These are phyloP conservation scores for Gracilaria gracilis DNA, from an alignment of 23 red algal genomes.

Conservation along the genomic window DNA sequence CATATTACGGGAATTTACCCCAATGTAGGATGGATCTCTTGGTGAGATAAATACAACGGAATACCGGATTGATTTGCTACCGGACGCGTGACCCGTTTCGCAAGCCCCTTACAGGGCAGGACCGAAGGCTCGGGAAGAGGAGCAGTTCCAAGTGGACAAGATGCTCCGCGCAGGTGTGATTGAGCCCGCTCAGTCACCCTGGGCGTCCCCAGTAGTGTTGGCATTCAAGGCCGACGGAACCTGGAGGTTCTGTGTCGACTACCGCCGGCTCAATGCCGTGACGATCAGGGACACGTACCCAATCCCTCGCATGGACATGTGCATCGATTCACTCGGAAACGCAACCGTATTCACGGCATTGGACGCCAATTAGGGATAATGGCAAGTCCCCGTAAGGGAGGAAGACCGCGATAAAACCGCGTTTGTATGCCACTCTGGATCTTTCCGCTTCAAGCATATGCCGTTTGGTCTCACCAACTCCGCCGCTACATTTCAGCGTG, in stretches of 20 bases:
- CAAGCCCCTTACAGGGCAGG: conserved; percentile 17
- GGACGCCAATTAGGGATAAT: too few relatives aligned
- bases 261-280: conserved; percentile 22
- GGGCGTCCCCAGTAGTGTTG: conserved; percentile 59
- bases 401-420: too few relatives aligned
- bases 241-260: conserved; percentile 36
- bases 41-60: not conserved
- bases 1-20: not conserved
- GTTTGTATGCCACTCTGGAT: too few relatives aligned
- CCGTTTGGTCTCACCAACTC: too few relatives aligned
- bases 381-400: not conserved
- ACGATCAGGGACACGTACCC: conserved; percentile 22
- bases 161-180: conserved; percentile 53
- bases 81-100: not conserved
- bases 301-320: conserved; percentile 33
- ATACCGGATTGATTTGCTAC: not conserved
- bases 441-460: too few relatives aligned
- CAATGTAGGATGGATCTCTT: conserved; percentile 1
- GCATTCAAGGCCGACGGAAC: conserved; percentile 11
- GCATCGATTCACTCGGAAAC: too few relatives aligned
- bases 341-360: too few relatives aligned
- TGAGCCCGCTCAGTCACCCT: conserved; percentile 27
- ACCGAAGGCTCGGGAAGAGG: conserved; percentile 7
- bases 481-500: too few relatives aligned
- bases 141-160: conserved; percentile 3